These are phyloP conservation scores for Podospora didyma DNA, from an alignment of 495 filamentous ascomycete genomes.

Conservation along the genomic window DNA sequence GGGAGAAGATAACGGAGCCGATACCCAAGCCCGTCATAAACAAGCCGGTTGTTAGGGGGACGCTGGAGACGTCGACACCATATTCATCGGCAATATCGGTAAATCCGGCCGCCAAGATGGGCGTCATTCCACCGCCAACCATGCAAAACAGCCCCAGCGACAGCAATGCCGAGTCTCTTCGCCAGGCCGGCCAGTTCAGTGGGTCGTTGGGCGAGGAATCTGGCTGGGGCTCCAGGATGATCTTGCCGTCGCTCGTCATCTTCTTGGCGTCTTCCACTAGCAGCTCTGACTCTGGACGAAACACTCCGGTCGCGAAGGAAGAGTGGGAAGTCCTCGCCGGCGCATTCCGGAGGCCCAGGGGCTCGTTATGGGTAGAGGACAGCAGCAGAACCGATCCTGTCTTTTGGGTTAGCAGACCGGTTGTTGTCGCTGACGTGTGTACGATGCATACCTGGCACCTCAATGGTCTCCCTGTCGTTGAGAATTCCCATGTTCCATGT, in stretches of 20 bases:
- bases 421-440: too few relatives aligned
- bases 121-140: conserved; percentile 90
- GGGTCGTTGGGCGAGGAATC: conserved; percentile 90
- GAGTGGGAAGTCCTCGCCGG: conserved; percentile 73
- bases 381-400: conserved; percentile 79
- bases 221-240: conserved; percentile 89
- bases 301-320: conserved; percentile 62
- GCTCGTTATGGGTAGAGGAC: conserved; percentile 72
- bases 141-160: conserved; percentile 89
- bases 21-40: conserved; percentile 94
- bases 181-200: conserved; percentile 85
- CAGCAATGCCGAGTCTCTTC: conserved; percentile 74
- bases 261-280: conserved; percentile 56
- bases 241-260: conserved; percentile 73
- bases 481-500: conserved; percentile 80
- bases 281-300: conserved; percentile 11
- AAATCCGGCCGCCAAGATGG: conserved; percentile 88
- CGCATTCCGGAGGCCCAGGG: conserved; percentile 71
- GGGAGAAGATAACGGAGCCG: conserved; percentile 77
- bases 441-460: conserved; percentile 73
- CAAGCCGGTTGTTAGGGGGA: conserved; percentile 86
- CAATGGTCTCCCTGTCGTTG: conserved; percentile 77
- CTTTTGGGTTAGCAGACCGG: neutral
- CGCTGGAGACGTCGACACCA: conserved; percentile 63
- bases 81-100: conserved; percentile 70